These are phyloP conservation scores for Aspergillus persii DNA, from an alignment of 2,329 filamentous ascomycete species.

Conservation along the genomic window DNA sequence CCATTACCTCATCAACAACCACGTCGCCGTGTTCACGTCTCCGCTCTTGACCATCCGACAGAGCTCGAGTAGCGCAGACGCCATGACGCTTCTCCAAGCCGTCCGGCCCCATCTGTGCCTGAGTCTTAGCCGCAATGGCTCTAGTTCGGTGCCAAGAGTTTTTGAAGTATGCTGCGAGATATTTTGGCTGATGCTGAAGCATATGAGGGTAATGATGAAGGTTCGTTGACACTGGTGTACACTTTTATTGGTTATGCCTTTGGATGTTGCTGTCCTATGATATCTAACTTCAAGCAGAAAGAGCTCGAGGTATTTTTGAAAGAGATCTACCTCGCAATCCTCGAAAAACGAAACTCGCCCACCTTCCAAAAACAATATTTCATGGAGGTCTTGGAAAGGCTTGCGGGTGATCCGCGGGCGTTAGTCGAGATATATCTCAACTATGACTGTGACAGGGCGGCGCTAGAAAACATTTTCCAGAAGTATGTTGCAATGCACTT, in stretches of 20 bases:
- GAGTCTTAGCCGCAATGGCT: conserved; percentile 90
- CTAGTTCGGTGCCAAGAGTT: conserved; percentile 85
- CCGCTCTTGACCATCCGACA: conserved; percentile 89
- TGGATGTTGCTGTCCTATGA: neutral
- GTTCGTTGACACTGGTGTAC: conserved; percentile 45
- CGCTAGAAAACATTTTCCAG: conserved; percentile 95
- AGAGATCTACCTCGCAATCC: conserved; percentile 89
- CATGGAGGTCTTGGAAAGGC: conserved; percentile 76
- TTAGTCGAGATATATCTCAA: conserved; percentile 96
- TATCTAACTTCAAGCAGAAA: conserved; percentile 57
- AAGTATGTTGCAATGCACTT: conserved; percentile 34
- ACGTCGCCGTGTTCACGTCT: conserved; percentile 85
- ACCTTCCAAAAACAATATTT: conserved; percentile 91
- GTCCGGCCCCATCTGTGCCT: conserved; percentile 96
- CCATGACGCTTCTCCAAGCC: conserved; percentile 87
- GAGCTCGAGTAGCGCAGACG: conserved; percentile 77
- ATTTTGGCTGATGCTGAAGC: conserved; percentile 95
- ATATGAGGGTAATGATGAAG: conserved; percentile 92
- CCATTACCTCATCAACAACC: conserved; percentile 91
- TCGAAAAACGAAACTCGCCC: conserved; percentile 84
- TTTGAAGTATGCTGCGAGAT: conserved; percentile 97
- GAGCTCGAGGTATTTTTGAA: conserved; percentile 98
- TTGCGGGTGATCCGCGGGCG: conserved; percentile 81
- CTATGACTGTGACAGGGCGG: conserved; percentile 92
- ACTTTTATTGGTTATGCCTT: neutral